These are phyloP conservation scores for Aspergillus pseudoglaucus DNA, from an alignment of 2,329 filamentous ascomycete genomes.

Conservation along the genomic window DNA sequence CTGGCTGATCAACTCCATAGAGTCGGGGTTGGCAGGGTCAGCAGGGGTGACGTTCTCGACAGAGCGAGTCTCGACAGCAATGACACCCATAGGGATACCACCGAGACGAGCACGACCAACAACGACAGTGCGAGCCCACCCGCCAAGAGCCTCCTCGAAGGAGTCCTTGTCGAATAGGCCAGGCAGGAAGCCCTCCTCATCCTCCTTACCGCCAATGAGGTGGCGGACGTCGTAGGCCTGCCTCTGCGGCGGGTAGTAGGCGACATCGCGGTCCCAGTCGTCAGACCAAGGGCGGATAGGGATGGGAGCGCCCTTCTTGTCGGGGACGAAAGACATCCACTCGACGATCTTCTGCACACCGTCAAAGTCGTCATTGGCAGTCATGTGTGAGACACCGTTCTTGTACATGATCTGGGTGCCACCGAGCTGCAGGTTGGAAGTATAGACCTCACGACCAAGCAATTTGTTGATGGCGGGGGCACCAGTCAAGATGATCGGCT, in stretches of 20 bases:
- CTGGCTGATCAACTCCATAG: constrained; percentile 87
- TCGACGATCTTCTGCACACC: constrained; percentile 96
- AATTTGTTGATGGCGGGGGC: constrained; percentile 97
- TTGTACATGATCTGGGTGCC: constrained; percentile 99
- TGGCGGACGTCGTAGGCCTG: constrained; percentile 88
- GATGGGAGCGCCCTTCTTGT: constrained; percentile 86
- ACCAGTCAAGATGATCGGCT: constrained; percentile 97
- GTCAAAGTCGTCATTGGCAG: constrained; percentile 92
- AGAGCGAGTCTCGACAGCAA: constrained; percentile 89
- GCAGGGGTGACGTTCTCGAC: constrained; percentile 96
- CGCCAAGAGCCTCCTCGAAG: constrained; percentile 92
- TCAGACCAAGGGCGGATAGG: constrained; percentile 85
- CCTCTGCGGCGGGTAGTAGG: constrained; percentile 72
- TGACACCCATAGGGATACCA: constrained; percentile 97
- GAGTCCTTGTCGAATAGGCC: constrained; percentile 96
- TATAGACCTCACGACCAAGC: constrained; percentile 95
- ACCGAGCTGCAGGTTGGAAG: constrained; percentile 96
- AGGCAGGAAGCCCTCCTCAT: constrained; percentile 74
- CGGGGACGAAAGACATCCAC: constrained; percentile 95
- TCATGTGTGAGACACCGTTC: constrained; percentile 99
- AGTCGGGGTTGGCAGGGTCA: constrained; percentile 96
- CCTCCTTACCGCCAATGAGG: constrained; percentile 82
- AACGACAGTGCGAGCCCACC: constrained; percentile 95
- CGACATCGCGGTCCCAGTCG: constrained; percentile 85
- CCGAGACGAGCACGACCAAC: constrained; percentile 93